A percentile compares a stretch with the other conserved stretches of the same genome.
Conservation (phyloP, 2,329 filamentous ascomycete species). For the Aspergillus ochraceoroseus region DNA sequence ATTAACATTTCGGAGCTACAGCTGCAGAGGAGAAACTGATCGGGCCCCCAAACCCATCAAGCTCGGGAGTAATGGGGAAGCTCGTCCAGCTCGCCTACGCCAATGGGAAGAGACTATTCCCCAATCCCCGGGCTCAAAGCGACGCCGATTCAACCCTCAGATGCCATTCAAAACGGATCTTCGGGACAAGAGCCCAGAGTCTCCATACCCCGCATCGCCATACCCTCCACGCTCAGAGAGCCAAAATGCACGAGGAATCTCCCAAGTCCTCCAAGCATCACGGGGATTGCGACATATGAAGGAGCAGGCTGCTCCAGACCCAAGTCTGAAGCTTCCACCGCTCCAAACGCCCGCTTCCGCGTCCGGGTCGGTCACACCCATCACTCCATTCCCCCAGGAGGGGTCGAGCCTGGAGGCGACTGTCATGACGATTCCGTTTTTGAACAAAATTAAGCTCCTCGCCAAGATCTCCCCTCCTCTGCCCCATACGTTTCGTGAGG, state of each 20-base stretch:
- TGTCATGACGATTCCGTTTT: conserved; percentile 69
- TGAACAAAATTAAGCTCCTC: conserved; percentile 72
- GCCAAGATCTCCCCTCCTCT: conserved; percentile 69
- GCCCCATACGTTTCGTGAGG: conserved; percentile 31
- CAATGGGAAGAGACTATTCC: conserved; percentile 35
- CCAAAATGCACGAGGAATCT: conserved; percentile 31
- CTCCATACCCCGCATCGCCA: conserved; percentile 42
- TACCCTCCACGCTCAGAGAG: conserved; percentile 44
- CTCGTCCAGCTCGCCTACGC: conserved; percentile 23
- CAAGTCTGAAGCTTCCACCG: conserved; percentile 51
- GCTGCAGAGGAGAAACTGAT: conserved; percentile 23
- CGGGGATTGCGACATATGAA: conserved; percentile 36
- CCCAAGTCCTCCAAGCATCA: conserved; percentile 54
- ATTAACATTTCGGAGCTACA: conserved; percentile 21
- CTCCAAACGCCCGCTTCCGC: conserved; percentile 43
- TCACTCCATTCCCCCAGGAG: conserved; percentile 30
- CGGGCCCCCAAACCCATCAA: conserved; percentile 26
- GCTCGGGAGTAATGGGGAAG: conserved; percentile 23
- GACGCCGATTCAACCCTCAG: conserved; percentile 55
- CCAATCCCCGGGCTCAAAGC: conserved; percentile 56
- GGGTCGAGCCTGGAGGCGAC: conserved; percentile 58
- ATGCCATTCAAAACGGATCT: conserved; percentile 38
- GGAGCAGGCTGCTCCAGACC: conserved; percentile 41
- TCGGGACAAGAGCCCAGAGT: conserved; percentile 35
- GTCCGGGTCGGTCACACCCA: conserved; percentile 21